A percentile compares a stretch with the other conserved stretches of the same genome.
Evolutionary conservation across 202 grass and related monocot species (phyloP).

Genomic region (Schoenoplectus triqueter): DNA sequence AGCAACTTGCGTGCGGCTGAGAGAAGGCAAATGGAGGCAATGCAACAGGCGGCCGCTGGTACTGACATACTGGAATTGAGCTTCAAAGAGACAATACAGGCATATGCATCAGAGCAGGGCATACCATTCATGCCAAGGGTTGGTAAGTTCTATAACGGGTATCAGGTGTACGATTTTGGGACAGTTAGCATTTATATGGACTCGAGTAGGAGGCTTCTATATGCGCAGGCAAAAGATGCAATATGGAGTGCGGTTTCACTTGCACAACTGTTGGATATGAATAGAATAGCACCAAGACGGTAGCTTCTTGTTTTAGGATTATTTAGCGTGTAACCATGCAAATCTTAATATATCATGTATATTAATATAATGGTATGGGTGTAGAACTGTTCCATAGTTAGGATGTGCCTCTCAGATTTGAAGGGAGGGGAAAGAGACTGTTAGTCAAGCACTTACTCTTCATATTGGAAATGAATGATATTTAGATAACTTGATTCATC

Average conservation of each 20-base stretch:
- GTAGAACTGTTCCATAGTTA: neutral
- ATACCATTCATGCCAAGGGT: slow-evolving; percentile 86
- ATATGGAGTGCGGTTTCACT: slow-evolving; percentile 83
- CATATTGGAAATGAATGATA: neutral
- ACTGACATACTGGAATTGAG: slow-evolving; percentile 61
- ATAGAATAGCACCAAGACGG: slow-evolving; percentile 46
- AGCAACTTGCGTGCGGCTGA: slow-evolving; percentile 68
- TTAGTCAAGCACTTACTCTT: neutral
- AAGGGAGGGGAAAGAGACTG: neutral
- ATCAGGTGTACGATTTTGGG: slow-evolving; percentile 91
- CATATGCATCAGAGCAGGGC: slow-evolving; percentile 84
- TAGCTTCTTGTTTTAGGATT: slow-evolving; percentile 28
- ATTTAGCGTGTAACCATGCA: neutral
- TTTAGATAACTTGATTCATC: neutral
- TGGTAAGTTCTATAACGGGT: slow-evolving; percentile 79
- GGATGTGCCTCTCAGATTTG: neutral
- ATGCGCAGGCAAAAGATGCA: slow-evolving; percentile 74
- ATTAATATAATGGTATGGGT: neutral
- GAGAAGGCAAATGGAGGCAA: slow-evolving; percentile 76
- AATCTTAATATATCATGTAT: slow-evolving; percentile 2
- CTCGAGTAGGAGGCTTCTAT: slow-evolving; percentile 70
- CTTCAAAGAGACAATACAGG: slow-evolving; percentile 86
- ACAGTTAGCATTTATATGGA: slow-evolving; percentile 76
- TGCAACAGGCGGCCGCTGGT: slow-evolving; percentile 53
- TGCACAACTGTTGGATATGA: slow-evolving; percentile 85